Evolutionary conservation across 805 yeast species (phyloP).

Genomic region (Monosporozyma aerobia): DNA sequence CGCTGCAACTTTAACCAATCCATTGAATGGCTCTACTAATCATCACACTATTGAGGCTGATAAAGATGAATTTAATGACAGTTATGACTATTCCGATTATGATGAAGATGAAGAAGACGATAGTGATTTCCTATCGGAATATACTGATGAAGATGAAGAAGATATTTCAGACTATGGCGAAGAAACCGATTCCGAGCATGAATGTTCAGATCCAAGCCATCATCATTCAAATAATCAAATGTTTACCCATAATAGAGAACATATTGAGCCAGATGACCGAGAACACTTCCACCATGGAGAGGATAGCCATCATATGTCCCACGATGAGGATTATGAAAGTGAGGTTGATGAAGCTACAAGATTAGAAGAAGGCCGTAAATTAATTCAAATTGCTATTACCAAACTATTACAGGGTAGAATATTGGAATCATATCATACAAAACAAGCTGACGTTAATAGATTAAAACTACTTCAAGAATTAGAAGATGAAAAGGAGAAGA

Average conservation of each 20-base stretch:
- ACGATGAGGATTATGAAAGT: slow-evolving; percentile 28
- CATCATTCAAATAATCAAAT: slow-evolving; percentile 7
- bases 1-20: slow-evolving; percentile 14
- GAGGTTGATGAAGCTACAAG: slow-evolving; percentile 52
- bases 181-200: slow-evolving; percentile 7
- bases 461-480: slow-evolving; percentile 54
- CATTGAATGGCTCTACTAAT: slow-evolving; percentile 11
- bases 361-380: slow-evolving; percentile 67
- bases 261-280: slow-evolving; percentile 12
- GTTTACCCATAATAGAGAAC: slow-evolving; percentile 7
- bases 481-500: slow-evolving; percentile 58
- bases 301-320: slow-evolving; percentile 14
- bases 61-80: slow-evolving; percentile 18
- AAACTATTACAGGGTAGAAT: slow-evolving; percentile 67
- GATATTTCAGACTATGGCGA: slow-evolving; percentile 10
- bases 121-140: slow-evolving; percentile 17
- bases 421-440: slow-evolving; percentile 67
- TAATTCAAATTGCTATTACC: slow-evolving; percentile 73
- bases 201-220: slow-evolving; percentile 8
- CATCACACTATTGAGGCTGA: slow-evolving; percentile 12
- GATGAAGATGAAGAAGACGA: slow-evolving; percentile 17
- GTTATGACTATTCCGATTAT: slow-evolving; percentile 23
- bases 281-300: slow-evolving; percentile 5
- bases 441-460: slow-evolving; percentile 67
- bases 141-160: slow-evolving; percentile 17